Evolutionary conservation across 345 rosid species (phyloP).

Genomic region (Citrus inodora): DNA sequence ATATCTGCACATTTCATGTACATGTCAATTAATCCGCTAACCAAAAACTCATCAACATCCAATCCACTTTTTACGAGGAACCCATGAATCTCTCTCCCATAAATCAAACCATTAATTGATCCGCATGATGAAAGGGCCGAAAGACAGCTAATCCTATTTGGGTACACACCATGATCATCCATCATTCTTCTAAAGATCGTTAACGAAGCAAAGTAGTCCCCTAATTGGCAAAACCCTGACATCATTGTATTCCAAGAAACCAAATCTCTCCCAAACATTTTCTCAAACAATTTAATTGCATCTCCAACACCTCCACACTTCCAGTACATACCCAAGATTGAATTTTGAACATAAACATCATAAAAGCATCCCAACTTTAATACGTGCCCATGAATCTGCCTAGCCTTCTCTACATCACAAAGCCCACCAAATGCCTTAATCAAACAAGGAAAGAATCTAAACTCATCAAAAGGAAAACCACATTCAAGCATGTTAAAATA

Average conservation of each 20-base stretch:
- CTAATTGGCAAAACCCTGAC: constrained; percentile 29
- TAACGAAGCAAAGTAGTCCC: constrained; percentile 23
- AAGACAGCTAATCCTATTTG: constrained; percentile 27
- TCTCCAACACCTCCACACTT: constrained; percentile 21
- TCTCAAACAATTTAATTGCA: constrained; percentile 37
- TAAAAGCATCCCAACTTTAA: constrained; percentile 29
- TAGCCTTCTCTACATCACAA: constrained; percentile 16
- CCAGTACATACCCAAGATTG: constrained; percentile 31
- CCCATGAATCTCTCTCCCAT: constrained; percentile 41
- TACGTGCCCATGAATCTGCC: constrained; percentile 41
- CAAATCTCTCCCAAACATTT: constrained; percentile 29
- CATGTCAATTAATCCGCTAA: constrained; percentile 37
- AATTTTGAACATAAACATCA: constrained; percentile 32
- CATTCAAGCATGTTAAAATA: constrained; percentile 32
- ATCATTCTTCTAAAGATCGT: constrained; percentile 28
- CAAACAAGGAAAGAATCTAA: constrained; percentile 35
- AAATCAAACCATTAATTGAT: constrained; percentile 21
- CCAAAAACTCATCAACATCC: constrained; percentile 32
- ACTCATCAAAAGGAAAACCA: constrained; percentile 28
- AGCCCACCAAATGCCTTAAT: constrained; percentile 42
- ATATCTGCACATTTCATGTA: constrained; percentile 45
- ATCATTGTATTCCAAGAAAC: constrained; percentile 48
- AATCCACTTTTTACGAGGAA: constrained; percentile 30
- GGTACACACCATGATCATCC: constrained; percentile 12
- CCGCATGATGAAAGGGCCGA: constrained; percentile 39